These are phyloP conservation scores for Pleurotus salmoneostramineus DNA, from an alignment of 768 basidiomycete species.

Conservation along the genomic window DNA sequence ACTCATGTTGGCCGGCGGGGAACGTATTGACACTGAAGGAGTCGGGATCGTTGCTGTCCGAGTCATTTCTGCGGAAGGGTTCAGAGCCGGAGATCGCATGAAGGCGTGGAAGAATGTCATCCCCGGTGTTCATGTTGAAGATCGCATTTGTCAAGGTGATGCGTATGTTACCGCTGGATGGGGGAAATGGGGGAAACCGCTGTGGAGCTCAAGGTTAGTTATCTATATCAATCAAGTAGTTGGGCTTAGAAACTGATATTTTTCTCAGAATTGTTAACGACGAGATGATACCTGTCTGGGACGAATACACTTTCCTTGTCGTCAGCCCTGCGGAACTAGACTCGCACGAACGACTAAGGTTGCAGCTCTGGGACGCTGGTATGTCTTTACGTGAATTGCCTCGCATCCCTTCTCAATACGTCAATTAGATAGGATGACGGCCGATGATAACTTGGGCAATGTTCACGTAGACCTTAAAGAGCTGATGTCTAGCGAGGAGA, in stretches of 20 bases:
- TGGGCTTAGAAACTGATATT: background rate
- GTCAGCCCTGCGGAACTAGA: constrained; percentile 65
- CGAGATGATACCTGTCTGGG: constrained; percentile 62
- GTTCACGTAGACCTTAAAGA: constrained; percentile 37
- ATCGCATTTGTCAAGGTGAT: constrained; percentile 32
- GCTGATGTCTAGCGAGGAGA: constrained; percentile 25
- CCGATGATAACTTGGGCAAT: constrained; percentile 47
- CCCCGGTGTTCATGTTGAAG: constrained; percentile 2
- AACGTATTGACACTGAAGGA: constrained; percentile 61
- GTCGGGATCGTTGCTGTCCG: constrained; percentile 65
- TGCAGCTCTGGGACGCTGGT: constrained; percentile 77
- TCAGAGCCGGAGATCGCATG: constrained; percentile 35
- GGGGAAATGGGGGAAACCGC: constrained; percentile 56
- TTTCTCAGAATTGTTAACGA: constrained; percentile 51
- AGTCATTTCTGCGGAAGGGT: constrained; percentile 54
- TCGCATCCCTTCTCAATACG: background rate
- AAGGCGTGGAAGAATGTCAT: constrained; percentile 25
- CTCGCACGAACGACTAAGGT: constrained; percentile 55
- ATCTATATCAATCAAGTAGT: background rate
- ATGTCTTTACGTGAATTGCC: constrained; percentile 4
- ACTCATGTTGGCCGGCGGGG: constrained; percentile 54
- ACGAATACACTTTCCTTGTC: constrained; percentile 62
- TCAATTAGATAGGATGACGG: constrained; percentile 33
- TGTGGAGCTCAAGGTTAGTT: constrained; percentile 59
- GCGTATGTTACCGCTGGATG: constrained; percentile 65